Evolutionary conservation across 352 stramenopile genomes (phyloP).

Genomic region (Phytopythium boreale): DNA sequence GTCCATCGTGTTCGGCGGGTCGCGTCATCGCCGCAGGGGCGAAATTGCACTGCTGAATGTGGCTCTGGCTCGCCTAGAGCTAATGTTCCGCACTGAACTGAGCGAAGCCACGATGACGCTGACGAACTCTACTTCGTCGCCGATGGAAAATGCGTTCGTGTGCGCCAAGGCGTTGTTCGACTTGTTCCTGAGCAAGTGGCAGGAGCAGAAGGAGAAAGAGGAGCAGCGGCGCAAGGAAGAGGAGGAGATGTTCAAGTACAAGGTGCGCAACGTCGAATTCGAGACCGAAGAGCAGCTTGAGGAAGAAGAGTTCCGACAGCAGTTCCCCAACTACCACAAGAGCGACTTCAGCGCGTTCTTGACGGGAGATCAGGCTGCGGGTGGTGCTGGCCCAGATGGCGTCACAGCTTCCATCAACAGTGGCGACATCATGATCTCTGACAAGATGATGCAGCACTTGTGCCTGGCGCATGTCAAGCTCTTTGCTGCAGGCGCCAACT

Average conservation of each 20-base stretch:
- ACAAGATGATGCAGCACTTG: slow-evolving; percentile 68
- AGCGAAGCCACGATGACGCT: slow-evolving; percentile 12
- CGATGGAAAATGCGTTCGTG: slow-evolving; percentile 40
- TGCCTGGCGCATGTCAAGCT: slow-evolving; percentile 69
- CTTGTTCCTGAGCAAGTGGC: slow-evolving; percentile 81
- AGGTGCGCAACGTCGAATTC: slow-evolving; percentile 75
- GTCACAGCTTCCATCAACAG: slow-evolving; percentile 18
- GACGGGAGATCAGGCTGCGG: slow-evolving; percentile 26
- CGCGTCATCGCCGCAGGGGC: slow-evolving; percentile 43
- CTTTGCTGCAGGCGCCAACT: slow-evolving; percentile 56
- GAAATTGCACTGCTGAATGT: slow-evolving; percentile 75
- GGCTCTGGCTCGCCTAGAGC: slow-evolving; percentile 62
- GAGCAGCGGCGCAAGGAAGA: slow-evolving; percentile 71
- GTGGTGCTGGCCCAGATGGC: slow-evolving; percentile 8
- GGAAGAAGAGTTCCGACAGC: slow-evolving; percentile 87
- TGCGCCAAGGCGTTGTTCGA: slow-evolving; percentile 79
- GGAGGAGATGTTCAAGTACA: slow-evolving; percentile 85
- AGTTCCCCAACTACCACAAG: slow-evolving; percentile 92
- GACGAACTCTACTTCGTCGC: slow-evolving; percentile 14
- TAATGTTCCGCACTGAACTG: slow-evolving; percentile 51
- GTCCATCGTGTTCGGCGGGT: slow-evolving; percentile 41
- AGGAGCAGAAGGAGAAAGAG: slow-evolving; percentile 77
- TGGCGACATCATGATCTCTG: slow-evolving; percentile 61
- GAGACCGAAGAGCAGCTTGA: slow-evolving; percentile 80
- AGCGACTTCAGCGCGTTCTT: slow-evolving; percentile 73